Conservation (phyloP, 192 early-diverging fungal genomes). For the Cetraspora pellucida region DNA sequence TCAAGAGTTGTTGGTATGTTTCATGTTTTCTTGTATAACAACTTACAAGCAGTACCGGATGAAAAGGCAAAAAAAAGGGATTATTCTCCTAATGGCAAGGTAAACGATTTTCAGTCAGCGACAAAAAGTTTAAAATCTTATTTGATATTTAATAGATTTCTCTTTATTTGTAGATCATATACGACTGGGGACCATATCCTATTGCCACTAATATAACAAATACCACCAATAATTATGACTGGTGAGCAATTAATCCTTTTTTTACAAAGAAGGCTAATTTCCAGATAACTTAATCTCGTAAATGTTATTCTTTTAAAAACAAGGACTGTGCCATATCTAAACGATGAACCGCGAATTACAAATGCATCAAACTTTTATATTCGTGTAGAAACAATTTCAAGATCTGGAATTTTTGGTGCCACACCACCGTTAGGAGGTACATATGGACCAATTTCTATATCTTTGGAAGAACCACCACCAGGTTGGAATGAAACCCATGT, state of each 20-base stretch:
- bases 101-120: background rate
- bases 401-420: slow-evolving; percentile 11
- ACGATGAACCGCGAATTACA: background rate
- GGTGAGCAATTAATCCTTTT: background rate
- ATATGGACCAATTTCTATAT: background rate
- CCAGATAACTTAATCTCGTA: background rate
- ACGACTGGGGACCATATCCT: slow-evolving; percentile 12
- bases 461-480: background rate
- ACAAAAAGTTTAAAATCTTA: background rate
- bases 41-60: slow-evolving; percentile 1
- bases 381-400: slow-evolving; percentile 6
- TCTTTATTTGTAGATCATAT: background rate
- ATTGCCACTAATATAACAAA: slow-evolving; percentile 22
- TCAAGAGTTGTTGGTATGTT: slow-evolving; percentile 5
- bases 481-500: slow-evolving; percentile 35
- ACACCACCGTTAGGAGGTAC: slow-evolving; percentile 4
- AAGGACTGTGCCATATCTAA: slow-evolving; percentile 2
- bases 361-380: slow-evolving; percentile 20
- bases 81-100: background rate
- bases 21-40: slow-evolving; percentile 7
- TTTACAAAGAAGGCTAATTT: too few relatives aligned
- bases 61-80: slow-evolving; percentile 15
- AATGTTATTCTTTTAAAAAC: background rate
- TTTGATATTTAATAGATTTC: background rate
- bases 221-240: slow-evolving; percentile 8